Base-by-base conservation (phyloP, 2,329 filamentous ascomycete species). In the Stagonosporopsis tanaceti region DNA sequence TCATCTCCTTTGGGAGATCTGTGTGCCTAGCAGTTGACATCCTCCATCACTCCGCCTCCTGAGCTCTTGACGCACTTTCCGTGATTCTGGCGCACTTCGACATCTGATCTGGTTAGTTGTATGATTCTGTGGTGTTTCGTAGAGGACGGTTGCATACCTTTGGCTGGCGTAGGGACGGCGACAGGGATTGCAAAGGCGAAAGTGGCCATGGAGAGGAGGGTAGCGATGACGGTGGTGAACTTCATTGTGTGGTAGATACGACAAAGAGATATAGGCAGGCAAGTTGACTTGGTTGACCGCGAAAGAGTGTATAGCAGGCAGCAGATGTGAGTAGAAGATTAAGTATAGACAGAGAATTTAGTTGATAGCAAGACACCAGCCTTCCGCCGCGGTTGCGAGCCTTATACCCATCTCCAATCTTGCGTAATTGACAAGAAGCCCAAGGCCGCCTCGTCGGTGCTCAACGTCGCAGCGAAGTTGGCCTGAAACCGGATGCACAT, bases 151-250 rank as follows among this genome's bases (percentile, higher is more conserved):
- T 27, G 64, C 61, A 37, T 69, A 71, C 68, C 70, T 30, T 70
- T 66, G 24, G 46, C 59, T 50, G 65, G 61, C 32, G 69, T 53
- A 12, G 73, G 73, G 11, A 70, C 71, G 42, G 64, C 65, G 37
- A 72, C 53, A 5, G 74, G 74, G 20, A 69, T 70, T 25, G 73
- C 74, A 30, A 73, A 52, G 60, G 62, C 67, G 45, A 75, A 64
- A 51, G 64, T 69, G 62, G 71, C 73, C 70, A 76, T 71, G 61
- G 72, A 75, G 47, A 75, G 61, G 53, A 76, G 38, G 56, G 69
- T 60, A 52, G 70, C 72, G 63, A 73, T 46, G 56, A 76, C 44
- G 40, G 70, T 59, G 48, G 69, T 65, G 69, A 76, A 72, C 66
- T 74, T 71, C 74, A 76, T 76, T 70, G 63, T 44, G 53, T 53